A percentile compares a stretch with the other conserved stretches of the same genome.
Conservation (phyloP, 306 rosid genomes). For the Phaseolus lunatus region DNA sequence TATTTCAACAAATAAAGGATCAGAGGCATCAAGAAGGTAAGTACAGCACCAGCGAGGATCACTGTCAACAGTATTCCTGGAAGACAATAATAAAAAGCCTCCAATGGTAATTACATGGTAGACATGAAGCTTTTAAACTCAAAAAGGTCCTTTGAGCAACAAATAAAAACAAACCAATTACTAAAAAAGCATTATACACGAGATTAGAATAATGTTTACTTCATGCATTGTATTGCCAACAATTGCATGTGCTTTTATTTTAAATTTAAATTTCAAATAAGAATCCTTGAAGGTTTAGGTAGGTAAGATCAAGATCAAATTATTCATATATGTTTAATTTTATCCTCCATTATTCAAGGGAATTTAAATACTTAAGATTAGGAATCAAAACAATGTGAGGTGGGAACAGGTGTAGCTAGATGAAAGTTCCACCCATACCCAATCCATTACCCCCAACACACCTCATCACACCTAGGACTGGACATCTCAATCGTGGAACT, state of each 20-base stretch:
- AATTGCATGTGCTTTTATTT: not conserved
- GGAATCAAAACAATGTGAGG: too few species aligned
- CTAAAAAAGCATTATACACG: not conserved
- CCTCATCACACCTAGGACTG: too few species aligned
- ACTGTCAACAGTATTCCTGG: constrained; percentile 81
- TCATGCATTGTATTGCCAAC: not conserved
- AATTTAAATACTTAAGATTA: too few species aligned
- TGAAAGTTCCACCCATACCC: too few species aligned
- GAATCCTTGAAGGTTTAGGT: not conserved
- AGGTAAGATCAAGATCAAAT: not conserved
- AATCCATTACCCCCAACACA: too few species aligned
- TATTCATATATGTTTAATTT: not conserved
- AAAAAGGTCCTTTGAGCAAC: not conserved
- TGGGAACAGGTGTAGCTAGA: too few species aligned
- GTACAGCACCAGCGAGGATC: constrained; percentile 92
- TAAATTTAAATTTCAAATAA: not conserved
- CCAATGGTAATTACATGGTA: constrained; percentile 37
- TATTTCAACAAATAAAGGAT: constrained; percentile 86
- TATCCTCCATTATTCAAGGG: not conserved
- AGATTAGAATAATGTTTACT: not conserved
- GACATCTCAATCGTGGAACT: too few species aligned
- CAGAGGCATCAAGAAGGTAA: constrained; percentile 94
- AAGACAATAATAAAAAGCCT: constrained; percentile 44
- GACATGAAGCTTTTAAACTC: constrained; percentile 20
- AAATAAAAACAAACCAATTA: constrained; percentile 30